A percentile compares a stretch with the other conserved stretches of the same genome.
Evolutionary conservation across 257 asterid genomes (phyloP).

Genomic region (Rubia yunnanensis): DNA sequence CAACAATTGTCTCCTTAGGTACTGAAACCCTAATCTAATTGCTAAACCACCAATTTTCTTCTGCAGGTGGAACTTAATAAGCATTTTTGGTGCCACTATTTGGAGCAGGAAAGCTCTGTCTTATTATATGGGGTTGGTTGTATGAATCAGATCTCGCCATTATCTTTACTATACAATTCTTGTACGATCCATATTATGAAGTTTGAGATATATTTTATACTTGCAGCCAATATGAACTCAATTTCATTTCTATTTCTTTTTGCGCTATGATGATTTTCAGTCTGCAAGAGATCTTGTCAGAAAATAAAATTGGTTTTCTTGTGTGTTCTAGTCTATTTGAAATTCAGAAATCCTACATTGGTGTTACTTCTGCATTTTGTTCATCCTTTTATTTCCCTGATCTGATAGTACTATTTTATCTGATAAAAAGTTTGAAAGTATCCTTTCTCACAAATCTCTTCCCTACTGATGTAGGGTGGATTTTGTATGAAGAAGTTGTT

Average conservation of each 20-base stretch:
- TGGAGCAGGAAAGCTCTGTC: too few species aligned
- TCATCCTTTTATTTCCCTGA: not conserved
- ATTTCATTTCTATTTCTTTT: not conserved
- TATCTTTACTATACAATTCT: too few species aligned
- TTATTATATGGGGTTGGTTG: too few species aligned
- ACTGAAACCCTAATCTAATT: too few species aligned
- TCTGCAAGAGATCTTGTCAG: not conserved
- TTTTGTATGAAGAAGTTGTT: conserved; percentile 85
- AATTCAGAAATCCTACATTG: not conserved
- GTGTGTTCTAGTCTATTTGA: not conserved
- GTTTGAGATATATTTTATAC: not conserved
- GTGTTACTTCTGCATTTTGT: not conserved
- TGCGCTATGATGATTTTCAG: not conserved
- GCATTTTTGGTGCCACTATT: too few species aligned
- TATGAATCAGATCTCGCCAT: too few species aligned
- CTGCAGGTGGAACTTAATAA: too few species aligned
- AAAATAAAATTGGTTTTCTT: not conserved
- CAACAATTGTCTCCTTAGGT: too few species aligned
- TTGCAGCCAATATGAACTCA: not conserved
- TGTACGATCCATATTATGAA: not conserved
- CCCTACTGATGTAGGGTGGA: conserved; percentile 70
- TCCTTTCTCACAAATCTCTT: conserved; percentile 12
- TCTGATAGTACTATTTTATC: too few species aligned
- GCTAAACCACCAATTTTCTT: too few species aligned
- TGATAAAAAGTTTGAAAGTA: conserved; percentile 13